A percentile compares a stretch with the other conserved stretches of the same genome.
These are phyloP conservation scores for Mycotypha africana DNA, from an alignment of 371 early-diverging fungal genomes.

Conservation along the genomic window DNA sequence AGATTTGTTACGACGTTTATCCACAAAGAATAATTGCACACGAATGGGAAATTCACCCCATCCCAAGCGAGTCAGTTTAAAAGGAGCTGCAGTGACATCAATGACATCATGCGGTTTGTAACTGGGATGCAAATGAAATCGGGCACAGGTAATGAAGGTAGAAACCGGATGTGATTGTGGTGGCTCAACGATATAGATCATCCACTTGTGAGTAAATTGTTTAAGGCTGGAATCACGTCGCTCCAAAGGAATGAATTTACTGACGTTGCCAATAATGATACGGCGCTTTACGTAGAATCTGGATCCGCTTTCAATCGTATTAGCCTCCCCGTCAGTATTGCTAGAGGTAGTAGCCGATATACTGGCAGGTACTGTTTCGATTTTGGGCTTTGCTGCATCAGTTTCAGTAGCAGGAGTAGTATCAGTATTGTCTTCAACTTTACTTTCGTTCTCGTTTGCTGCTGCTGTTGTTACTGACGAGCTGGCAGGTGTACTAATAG, in stretches of 20 bases:
- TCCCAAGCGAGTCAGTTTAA: slow-evolving; percentile 78
- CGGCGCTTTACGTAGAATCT: slow-evolving; percentile 82
- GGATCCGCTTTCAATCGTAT: slow-evolving; percentile 54
- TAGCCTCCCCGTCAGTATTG: no score
- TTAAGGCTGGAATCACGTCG: slow-evolving; percentile 57
- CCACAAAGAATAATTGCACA: slow-evolving; percentile 75
- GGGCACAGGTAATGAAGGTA: slow-evolving; percentile 73
- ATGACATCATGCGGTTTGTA: slow-evolving; percentile 86
- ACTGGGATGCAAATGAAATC: slow-evolving; percentile 84
- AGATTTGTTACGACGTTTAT: slow-evolving; percentile 74
- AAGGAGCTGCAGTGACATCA: slow-evolving; percentile 75
- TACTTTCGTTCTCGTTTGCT: not conserved
- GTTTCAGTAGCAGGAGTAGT: not conserved
- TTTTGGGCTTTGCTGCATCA: slow-evolving; percentile 2
- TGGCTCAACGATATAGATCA: slow-evolving; percentile 74
- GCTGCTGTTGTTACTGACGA: not conserved
- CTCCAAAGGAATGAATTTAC: slow-evolving; percentile 52
- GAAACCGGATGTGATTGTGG: slow-evolving; percentile 45
- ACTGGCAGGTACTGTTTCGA: slow-evolving; percentile 30
- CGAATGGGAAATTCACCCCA: slow-evolving; percentile 95
- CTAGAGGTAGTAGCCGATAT: slow-evolving; percentile 7
- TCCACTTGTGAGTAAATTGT: slow-evolving; percentile 84
- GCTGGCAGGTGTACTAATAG: not conserved
- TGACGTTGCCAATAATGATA: slow-evolving; percentile 83
- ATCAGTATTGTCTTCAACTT: not conserved